Evolutionary conservation across 1,284 basidiomycete species (phyloP).

Genomic region (Inonotus hispidus): DNA sequence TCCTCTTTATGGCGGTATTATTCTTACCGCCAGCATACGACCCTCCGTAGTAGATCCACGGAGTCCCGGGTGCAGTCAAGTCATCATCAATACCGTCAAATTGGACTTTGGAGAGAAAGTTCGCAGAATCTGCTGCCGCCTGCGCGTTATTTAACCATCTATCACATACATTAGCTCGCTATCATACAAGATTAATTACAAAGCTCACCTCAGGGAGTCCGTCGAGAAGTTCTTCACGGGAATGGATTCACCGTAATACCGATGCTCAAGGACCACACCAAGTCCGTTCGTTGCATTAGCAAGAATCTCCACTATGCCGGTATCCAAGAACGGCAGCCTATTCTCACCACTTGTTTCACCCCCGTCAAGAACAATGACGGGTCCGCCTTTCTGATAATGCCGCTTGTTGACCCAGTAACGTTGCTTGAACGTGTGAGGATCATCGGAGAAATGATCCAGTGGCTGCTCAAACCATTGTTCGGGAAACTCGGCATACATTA

Average conservation of each 20-base stretch:
- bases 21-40: constrained; percentile 71
- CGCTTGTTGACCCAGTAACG: constrained; percentile 89
- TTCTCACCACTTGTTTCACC: constrained; percentile 80
- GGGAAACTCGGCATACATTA: constrained; percentile 36
- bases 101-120: constrained; percentile 81
- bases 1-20: background rate
- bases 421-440: constrained; percentile 56
- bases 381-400: constrained; percentile 72
- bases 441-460: constrained; percentile 68
- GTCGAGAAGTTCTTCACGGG: constrained; percentile 79
- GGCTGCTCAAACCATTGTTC: constrained; percentile 77
- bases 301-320: constrained; percentile 84
- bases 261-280: constrained; percentile 88
- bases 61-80: constrained; percentile 61
- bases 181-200: background rate
- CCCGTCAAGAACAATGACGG: constrained; percentile 78
- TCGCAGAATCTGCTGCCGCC: constrained; percentile 86
- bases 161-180: constrained; percentile 26
- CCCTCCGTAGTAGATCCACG: constrained; percentile 95
- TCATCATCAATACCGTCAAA: constrained; percentile 70
- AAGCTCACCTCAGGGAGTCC: constrained; percentile 59
- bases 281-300: constrained; percentile 78
- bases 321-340: constrained; percentile 66
- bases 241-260: constrained; percentile 81
- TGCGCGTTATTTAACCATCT: constrained; percentile 89